These are phyloP conservation scores for Paecilomyces sp. DNA, from an alignment of 2,329 filamentous ascomycete genomes.

Conservation along the genomic window DNA sequence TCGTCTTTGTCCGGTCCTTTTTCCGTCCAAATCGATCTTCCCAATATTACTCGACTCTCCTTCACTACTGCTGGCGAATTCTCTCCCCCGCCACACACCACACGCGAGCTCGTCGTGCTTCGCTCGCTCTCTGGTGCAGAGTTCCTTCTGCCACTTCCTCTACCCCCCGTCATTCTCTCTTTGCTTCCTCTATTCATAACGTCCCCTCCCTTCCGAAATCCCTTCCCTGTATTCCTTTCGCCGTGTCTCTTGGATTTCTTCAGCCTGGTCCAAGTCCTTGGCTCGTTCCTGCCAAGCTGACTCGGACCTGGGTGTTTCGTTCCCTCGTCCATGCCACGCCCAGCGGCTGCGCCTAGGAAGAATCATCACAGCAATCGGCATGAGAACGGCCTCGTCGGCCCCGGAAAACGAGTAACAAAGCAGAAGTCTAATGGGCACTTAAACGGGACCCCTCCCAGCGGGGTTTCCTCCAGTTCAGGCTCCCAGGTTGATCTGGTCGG, in stretches of 20 bases:
- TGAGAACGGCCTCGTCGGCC: slow-evolving; percentile 80
- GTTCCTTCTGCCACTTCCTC: slow-evolving; percentile 8
- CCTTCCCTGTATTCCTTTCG: slow-evolving; percentile 2
- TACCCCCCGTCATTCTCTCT: slow-evolving; percentile 4
- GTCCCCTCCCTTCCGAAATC: background rate
- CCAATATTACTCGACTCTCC: background rate
- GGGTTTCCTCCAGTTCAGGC: slow-evolving; percentile 29
- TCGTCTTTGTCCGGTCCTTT: background rate
- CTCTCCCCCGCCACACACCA: background rate
- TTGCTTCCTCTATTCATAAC: background rate
- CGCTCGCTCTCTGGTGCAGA: background rate
- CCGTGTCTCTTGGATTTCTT: slow-evolving; percentile 14
- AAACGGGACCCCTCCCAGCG: slow-evolving; percentile 43
- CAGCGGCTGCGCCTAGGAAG: slow-evolving; percentile 42
- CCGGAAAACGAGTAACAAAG: slow-evolving; percentile 61
- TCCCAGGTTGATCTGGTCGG: slow-evolving; percentile 33
- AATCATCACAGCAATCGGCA: slow-evolving; percentile 68
- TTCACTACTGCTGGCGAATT: background rate
- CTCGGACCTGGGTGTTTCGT: slow-evolving; percentile 36
- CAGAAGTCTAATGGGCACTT: slow-evolving; percentile 51
- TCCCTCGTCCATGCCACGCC: slow-evolving; percentile 44
- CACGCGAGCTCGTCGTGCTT: background rate
- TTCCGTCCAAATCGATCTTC: background rate
- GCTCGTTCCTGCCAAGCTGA: slow-evolving; percentile 43
- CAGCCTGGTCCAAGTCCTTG: slow-evolving; percentile 40